Evolutionary conservation across 768 basidiomycete species (phyloP).

Genomic region (Floccularia luteovirens): DNA sequence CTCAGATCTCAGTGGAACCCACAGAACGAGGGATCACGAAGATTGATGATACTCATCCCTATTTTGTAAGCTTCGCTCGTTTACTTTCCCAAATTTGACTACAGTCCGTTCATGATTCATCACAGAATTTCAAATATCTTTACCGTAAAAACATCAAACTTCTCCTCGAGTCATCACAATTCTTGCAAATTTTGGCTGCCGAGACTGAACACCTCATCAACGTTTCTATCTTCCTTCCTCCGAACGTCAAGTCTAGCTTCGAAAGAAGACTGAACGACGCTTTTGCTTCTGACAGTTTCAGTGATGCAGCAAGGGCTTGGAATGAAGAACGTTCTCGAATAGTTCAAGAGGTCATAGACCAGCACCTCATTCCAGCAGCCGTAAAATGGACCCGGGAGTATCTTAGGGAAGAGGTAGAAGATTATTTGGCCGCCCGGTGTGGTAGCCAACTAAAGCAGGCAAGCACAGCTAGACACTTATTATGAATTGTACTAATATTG

Average conservation of each 20-base stretch:
- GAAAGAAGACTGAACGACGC: constrained; percentile 73
- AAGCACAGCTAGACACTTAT: constrained; percentile 15
- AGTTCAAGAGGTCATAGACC: constrained; percentile 70
- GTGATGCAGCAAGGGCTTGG: constrained; percentile 84
- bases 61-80: constrained; percentile 44
- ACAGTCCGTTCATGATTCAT: no score
- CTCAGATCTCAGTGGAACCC: constrained; percentile 70
- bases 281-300: constrained; percentile 78
- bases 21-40: constrained; percentile 81
- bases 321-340: constrained; percentile 79
- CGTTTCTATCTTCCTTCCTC: constrained; percentile 60
- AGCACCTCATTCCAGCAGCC: constrained; percentile 77
- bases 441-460: constrained; percentile 66
- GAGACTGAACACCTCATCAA: constrained; percentile 86
- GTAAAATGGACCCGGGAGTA: constrained; percentile 88
- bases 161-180: constrained; percentile 70
- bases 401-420: constrained; percentile 86
- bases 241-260: constrained; percentile 55
- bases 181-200: constrained; percentile 85
- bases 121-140: constrained; percentile 98
- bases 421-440: constrained; percentile 64
- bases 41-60: constrained; percentile 67
- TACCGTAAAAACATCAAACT: constrained; percentile 64
- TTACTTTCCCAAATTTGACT: no score
- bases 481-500: constrained; percentile 9